A percentile compares a stretch with the other conserved stretches of the same genome.
Conservation (phyloP, 176 grass and related monocot genomes). For the Chloris gayana region DNA sequence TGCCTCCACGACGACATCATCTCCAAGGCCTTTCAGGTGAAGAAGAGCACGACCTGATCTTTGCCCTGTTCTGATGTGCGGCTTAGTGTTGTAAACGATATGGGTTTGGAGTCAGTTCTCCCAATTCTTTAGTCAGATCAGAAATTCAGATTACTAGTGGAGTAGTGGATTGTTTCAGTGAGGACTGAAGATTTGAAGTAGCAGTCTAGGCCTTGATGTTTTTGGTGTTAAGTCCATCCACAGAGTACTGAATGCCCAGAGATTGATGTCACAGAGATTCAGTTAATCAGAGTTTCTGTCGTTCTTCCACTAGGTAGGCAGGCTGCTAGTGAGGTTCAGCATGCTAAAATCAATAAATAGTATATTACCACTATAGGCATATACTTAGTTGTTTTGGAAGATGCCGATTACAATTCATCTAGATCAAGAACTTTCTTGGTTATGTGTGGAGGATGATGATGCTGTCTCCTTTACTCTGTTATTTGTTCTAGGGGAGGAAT, state of each 20-base stretch:
- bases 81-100: neutral
- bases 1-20: slow-evolving; percentile 84
- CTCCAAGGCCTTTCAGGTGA: slow-evolving; percentile 76
- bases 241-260: neutral
- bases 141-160: neutral
- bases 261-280: neutral
- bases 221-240: neutral
- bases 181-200: neutral
- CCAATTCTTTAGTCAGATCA: neutral
- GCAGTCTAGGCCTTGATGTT: neutral
- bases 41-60: neutral
- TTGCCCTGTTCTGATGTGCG: neutral
- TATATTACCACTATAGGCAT: neutral
- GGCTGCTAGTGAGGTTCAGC: neutral
- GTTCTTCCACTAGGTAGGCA: neutral
- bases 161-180: neutral
- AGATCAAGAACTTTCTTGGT: neutral
- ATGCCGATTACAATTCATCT: neutral
- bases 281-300: neutral
- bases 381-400: neutral
- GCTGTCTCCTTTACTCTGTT: slow-evolving; percentile 14
- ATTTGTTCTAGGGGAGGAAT: slow-evolving; percentile 52
- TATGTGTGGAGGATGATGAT: slow-evolving; percentile 41
- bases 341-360: neutral
- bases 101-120: neutral